Conservation (phyloP, 495 filamentous ascomycete genomes). For the Jackrogersella minutella region DNA sequence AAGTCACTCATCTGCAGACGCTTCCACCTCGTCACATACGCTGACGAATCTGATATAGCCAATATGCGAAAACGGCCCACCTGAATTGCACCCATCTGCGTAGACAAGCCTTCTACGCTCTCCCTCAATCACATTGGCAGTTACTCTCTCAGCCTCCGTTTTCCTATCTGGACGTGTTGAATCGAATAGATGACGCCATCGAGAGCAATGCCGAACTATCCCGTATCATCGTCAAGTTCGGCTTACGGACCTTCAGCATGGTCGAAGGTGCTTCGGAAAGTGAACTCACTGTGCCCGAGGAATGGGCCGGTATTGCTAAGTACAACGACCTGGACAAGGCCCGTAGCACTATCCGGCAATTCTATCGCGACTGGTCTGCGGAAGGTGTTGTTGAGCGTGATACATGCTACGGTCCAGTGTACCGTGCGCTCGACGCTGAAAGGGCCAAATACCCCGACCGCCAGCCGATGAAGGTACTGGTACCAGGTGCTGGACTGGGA, state of each 20-base stretch:
- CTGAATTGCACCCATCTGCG: slow-evolving; percentile 87
- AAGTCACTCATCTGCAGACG: slow-evolving; percentile 11
- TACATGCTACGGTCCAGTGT: slow-evolving; percentile 76
- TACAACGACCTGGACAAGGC: slow-evolving; percentile 85
- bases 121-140: slow-evolving; percentile 83
- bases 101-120: slow-evolving; percentile 87
- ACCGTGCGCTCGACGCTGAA: slow-evolving; percentile 66
- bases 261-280: slow-evolving; percentile 17
- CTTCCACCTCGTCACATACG: slow-evolving; percentile 1
- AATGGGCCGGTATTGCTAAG: slow-evolving; percentile 73
- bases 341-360: slow-evolving; percentile 85
- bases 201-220: slow-evolving; percentile 87
- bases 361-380: slow-evolving; percentile 93
- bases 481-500: slow-evolving; percentile 84
- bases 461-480: slow-evolving; percentile 64
- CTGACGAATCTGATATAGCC: slow-evolving; percentile 56
- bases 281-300: slow-evolving; percentile 46
- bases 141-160: slow-evolving; percentile 82
- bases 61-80: slow-evolving; percentile 85
- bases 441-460: slow-evolving; percentile 48
- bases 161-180: slow-evolving; percentile 78
- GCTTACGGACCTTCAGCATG: slow-evolving; percentile 71
- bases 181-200: slow-evolving; percentile 84
- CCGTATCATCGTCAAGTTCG: slow-evolving; percentile 72
- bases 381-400: slow-evolving; percentile 77